Conservation (phyloP, 768 basidiomycete species). For the Wakefieldia striispora region DNA sequence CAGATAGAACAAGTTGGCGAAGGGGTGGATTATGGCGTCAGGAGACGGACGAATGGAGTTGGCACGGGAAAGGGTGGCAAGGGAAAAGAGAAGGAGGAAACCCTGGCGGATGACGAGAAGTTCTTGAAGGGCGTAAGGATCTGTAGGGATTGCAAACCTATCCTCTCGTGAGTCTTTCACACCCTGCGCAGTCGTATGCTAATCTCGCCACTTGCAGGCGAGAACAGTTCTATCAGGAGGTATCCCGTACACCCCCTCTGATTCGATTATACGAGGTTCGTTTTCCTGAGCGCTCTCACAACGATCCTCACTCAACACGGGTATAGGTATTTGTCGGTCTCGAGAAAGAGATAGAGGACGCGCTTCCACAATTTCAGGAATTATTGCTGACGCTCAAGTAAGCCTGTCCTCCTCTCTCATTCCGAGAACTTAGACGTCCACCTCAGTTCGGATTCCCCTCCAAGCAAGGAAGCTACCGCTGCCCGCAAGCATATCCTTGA, state of each 20-base stretch:
- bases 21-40: conserved; percentile 82
- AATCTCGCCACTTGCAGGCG: conserved; percentile 44
- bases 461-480: conserved; percentile 63
- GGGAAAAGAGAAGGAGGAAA: conserved; percentile 37
- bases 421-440: conserved; percentile 1
- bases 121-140: conserved; percentile 87
- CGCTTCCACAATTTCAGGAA: conserved; percentile 87
- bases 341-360: conserved; percentile 88
- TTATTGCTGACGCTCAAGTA: conserved; percentile 70
- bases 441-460: conserved; percentile 44
- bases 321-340: conserved; percentile 63
- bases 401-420: conserved; percentile 4
- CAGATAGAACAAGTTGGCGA: conserved; percentile 82
- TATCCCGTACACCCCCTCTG: conserved; percentile 55
- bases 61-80: conserved; percentile 22
- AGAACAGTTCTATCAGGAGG: conserved; percentile 75
- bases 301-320: neutral
- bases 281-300: neutral
- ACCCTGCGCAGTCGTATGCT: neutral
- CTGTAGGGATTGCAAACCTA: conserved; percentile 79
- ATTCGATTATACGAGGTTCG: conserved; percentile 68
- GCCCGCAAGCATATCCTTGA: conserved; percentile 82
- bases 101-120: conserved; percentile 65
- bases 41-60: conserved; percentile 36
- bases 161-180: conserved; percentile 61